Evolutionary conservation across 192 early-diverging fungal genomes (phyloP).

Genomic region (Entomortierella lignicola): DNA sequence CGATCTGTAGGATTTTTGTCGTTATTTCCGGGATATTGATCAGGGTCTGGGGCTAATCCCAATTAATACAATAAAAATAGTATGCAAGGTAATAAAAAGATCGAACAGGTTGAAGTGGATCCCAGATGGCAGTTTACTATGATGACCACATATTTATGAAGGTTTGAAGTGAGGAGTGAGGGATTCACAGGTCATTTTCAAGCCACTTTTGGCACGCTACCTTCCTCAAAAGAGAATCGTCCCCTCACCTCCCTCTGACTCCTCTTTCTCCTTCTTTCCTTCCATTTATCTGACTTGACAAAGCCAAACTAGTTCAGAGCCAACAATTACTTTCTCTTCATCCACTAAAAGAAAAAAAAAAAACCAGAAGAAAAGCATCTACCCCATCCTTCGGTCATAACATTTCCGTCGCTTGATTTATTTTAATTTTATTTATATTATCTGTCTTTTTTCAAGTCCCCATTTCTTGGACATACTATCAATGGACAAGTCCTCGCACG

Average conservation of each 20-base stretch:
- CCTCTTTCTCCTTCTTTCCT: neutral
- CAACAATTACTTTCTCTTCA: neutral
- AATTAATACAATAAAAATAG: no score
- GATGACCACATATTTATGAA: no score
- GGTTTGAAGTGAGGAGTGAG: no score
- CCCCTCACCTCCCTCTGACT: neutral
- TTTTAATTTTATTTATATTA: neutral
- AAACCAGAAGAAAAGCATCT: neutral
- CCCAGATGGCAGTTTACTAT: no score
- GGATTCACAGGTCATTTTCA: neutral
- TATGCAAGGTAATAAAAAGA: no score
- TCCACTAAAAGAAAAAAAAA: neutral
- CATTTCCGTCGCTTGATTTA: neutral
- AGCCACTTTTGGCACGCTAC: neutral
- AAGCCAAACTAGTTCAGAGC: neutral
- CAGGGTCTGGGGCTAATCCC: no score
- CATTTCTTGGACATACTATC: conserved; percentile 28
- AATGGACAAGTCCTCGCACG: conserved; percentile 66
- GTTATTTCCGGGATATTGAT: no score
- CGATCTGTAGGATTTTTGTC: no score
- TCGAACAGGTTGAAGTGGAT: no score
- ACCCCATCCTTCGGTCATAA: neutral
- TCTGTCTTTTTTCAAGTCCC: neutral
- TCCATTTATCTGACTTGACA: neutral
- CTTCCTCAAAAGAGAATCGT: neutral